Base-by-base conservation (phyloP, 169 alveolate genomes). In the Toxoplasma gondii region DNA sequence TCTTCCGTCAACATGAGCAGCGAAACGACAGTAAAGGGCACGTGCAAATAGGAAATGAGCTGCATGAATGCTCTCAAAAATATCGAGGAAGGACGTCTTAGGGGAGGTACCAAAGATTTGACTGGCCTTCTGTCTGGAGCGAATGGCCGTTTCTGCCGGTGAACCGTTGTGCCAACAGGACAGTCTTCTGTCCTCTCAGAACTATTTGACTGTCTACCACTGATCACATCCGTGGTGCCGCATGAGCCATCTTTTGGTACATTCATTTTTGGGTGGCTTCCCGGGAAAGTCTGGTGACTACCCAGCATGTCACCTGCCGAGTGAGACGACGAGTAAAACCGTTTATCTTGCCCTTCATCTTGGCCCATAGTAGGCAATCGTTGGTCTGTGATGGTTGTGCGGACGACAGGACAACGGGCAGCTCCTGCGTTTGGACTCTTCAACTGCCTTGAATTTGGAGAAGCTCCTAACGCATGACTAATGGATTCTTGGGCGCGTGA, bases 91-190 rank as follows among this genome's bases (percentile, higher is more conserved):
- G 90, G 90, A 22, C 64, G 90, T 29, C 38, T 29, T 7, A 82
- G 29, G 12, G 90, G 90, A 39, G 90, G 90, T 12, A 82, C 90
- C 90, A 82, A 43, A 17, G 90, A 43, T 31, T 82, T 82, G 0
- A 82, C 41, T 36, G 90, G 67, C 34, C 67, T 22, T 36, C 90
- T 36, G 84, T 31, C 19, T 24, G n/a, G 43, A 16, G 84, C 43
- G 27, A 44, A 10, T 22, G 74, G n/a, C n/a, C 29, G 31, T 64
- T 27, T 64, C 24, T 1, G n/a, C 24, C 7, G 24, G 4, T 64
- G 34, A 64, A 27, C 74, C 1, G 74, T 16, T 4, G 74, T 27
- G 74, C 74, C 74, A 16, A 19, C 74, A 22, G 34, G 74, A 64
- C n/a, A 16, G 24, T 64, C 74, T 16, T 27, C 34, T 22, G 74